Percentiles rank a stretch among this genome's conserved stretches.
phyloP scores from a whole-genome alignment of 1,284 basidiomycete genomes.

The Naganishia cerealis region DNA sequence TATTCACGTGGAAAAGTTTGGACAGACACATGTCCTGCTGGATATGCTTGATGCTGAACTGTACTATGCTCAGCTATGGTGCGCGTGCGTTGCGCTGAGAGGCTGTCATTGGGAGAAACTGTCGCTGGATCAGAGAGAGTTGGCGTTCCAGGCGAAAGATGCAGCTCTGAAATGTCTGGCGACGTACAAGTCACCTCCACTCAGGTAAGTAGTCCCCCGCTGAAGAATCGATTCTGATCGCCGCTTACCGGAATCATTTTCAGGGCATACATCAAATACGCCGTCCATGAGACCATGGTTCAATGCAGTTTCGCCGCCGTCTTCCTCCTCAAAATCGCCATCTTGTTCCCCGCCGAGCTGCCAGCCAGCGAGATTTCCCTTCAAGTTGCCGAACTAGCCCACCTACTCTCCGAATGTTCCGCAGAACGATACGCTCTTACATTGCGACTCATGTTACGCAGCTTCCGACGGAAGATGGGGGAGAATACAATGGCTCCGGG shows the following conservation, averaged over 20 bases:
- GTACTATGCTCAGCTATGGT: conserved; percentile 88
- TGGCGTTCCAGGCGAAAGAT: conserved; percentile 90
- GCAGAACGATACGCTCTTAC: conserved; percentile 73
- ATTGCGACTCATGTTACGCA: conserved; percentile 83
- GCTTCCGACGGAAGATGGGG: conserved; percentile 79
- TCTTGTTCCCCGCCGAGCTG: conserved; percentile 49
- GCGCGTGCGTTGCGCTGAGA: conserved; percentile 84
- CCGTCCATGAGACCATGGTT: conserved; percentile 87
- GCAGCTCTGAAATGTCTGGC: conserved; percentile 79
- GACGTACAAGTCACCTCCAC: conserved; percentile 73
- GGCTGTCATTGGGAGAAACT: conserved; percentile 86
- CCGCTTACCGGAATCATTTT: not conserved
- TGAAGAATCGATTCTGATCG: not conserved
- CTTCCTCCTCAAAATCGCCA: conserved; percentile 76
- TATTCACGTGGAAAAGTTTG: conserved; percentile 68
- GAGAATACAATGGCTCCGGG: conserved; percentile 62
- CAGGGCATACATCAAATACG: conserved; percentile 58
- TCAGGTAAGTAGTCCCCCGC: conserved; percentile 59
- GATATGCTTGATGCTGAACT: conserved; percentile 83
- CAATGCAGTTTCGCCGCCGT: conserved; percentile 88
- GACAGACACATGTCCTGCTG: conserved; percentile 72
- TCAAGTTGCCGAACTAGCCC: conserved; percentile 49
- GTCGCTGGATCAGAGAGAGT: conserved; percentile 81
- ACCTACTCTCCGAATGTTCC: conserved; percentile 52
- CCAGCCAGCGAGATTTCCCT: conserved; percentile 44